Base-by-base conservation (phyloP, 2,329 filamentous ascomycete genomes). In the Cladosporium austrohemisphaericum region DNA sequence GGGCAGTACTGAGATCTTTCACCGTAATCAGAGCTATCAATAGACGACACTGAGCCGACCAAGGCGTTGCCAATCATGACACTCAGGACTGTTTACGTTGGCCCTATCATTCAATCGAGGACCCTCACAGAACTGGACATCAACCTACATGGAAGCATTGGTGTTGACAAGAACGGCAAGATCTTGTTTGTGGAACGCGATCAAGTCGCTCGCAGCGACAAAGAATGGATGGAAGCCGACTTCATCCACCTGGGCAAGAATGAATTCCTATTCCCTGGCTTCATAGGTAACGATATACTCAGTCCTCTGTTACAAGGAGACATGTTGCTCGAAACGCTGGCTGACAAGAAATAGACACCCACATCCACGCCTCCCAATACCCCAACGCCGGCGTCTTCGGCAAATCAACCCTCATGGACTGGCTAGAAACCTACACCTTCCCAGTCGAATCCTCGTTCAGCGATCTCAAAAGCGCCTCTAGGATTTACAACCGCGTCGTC, bases 361-460 rank as follows among this genome's bases (percentile, higher is more conserved):
- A 98, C 67, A 86, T 95, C 51, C 93, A 98, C 66, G 93, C 93
- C 7, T 81, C 91, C 0, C 93, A 98, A 71, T 96, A 95, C 62
- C 90, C 92, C 51, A 98, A 98, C 64, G 81, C 83, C 1, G 93
- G 93, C 52, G 85, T 98, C 55, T 97, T 97, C 65, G 93, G 93
- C 62, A 93, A 91, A 57, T 85, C 88, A 0, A 96, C 92, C 0
- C 83, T 98, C 25, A 79, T 98, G 11, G 86, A 93, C 70, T 98
- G 93, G 93, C 76, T 98, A 4, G 80, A 91, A 60, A 93, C 77
- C 13, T 97, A 98, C 73, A 98, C 93, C 0, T 98, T 97, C 64
- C 93, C 93, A 0, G 79, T 95, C 55, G 93, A 98, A 69, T 76
- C 84, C 1, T 90, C 86, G 8, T 81, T 96, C 52, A 71, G 76